Conservation (phyloP, 2,329 filamentous ascomycete species). For the Trichoderma breve region DNA sequence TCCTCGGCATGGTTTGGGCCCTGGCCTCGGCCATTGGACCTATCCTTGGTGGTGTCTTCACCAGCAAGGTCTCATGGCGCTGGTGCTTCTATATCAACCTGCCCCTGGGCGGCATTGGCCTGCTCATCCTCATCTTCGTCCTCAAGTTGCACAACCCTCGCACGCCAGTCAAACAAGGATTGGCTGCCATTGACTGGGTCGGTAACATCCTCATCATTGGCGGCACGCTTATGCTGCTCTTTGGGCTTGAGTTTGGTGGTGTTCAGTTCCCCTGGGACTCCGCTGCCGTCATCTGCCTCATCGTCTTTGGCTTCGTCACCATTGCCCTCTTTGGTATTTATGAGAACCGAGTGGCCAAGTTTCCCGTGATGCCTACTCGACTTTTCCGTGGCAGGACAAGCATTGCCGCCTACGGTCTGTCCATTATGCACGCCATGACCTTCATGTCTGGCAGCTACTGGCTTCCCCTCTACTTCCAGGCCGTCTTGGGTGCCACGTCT, state of each 20-base stretch:
- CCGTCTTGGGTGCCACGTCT: conserved; percentile 65
- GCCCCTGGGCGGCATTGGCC: conserved; percentile 46
- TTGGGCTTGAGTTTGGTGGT: conserved; percentile 83
- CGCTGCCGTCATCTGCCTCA: conserved; percentile 70
- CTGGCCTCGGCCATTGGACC: conserved; percentile 64
- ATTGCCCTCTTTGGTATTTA: conserved; percentile 67
- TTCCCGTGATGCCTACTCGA: conserved; percentile 73
- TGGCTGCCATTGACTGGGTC: conserved; percentile 61
- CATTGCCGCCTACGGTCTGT: conserved; percentile 61
- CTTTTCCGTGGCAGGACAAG: conserved; percentile 68
- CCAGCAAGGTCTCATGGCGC: conserved; percentile 61
- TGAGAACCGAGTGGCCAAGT: conserved; percentile 71
- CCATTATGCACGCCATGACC: conserved; percentile 71
- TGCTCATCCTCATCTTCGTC: conserved; percentile 55
- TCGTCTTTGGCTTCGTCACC: conserved; percentile 67
- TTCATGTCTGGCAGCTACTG: conserved; percentile 80
- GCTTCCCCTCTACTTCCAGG: conserved; percentile 82
- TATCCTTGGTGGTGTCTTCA: conserved; percentile 67
- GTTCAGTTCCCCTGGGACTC: conserved; percentile 73
- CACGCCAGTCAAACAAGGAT: conserved; percentile 59
- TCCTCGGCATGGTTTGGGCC: conserved; percentile 60
- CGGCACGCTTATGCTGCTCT: conserved; percentile 79
- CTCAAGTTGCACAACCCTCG: conserved; percentile 67
- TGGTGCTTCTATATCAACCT: conserved; percentile 70
- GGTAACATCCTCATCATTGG: conserved; percentile 63